Percentiles rank a stretch among this genome's conserved stretches.
phyloP scores from a whole-genome alignment of 257 asterid genomes.

The Salvia splendens region DNA sequence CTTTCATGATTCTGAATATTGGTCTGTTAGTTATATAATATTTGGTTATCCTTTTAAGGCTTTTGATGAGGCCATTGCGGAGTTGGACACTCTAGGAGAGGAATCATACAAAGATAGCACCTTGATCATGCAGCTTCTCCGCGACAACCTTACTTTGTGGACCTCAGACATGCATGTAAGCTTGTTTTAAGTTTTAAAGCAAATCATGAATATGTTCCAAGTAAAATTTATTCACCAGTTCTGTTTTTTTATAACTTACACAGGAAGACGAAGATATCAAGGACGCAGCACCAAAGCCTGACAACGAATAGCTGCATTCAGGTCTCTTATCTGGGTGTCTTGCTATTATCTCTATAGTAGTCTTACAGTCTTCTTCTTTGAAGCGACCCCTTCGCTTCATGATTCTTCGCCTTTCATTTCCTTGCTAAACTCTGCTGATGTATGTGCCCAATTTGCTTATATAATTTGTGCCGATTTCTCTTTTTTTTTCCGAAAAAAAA shows the following conservation, averaged over 20 bases:
- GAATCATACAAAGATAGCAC: slow-evolving; percentile 70
- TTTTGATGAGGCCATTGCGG: slow-evolving; percentile 63
- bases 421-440: slow-evolving; percentile 31
- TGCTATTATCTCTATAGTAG: slow-evolving; percentile 37
- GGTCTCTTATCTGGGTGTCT: slow-evolving; percentile 34
- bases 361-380: slow-evolving; percentile 1
- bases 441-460: slow-evolving; percentile 37
- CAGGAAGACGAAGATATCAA: slow-evolving; percentile 63
- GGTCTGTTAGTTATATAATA: neutral
- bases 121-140: slow-evolving; percentile 61
- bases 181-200: neutral
- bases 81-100: slow-evolving; percentile 60
- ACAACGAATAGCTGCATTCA: slow-evolving; percentile 40
- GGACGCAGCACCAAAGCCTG: slow-evolving; percentile 59
- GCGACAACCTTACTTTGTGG: slow-evolving; percentile 65
- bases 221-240: neutral
- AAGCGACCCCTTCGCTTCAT: slow-evolving; percentile 12
- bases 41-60: slow-evolving; percentile 40
- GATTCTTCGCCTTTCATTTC: slow-evolving; percentile 32
- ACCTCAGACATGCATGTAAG: slow-evolving; percentile 60
- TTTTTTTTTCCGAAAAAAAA: slow-evolving; percentile 22
- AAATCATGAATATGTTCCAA: neutral
- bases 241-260: neutral
- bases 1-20: neutral
- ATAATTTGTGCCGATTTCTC: slow-evolving; percentile 33